These are phyloP conservation scores for Dentipellis sp. DNA, from an alignment of 768 basidiomycete genomes.

Conservation along the genomic window DNA sequence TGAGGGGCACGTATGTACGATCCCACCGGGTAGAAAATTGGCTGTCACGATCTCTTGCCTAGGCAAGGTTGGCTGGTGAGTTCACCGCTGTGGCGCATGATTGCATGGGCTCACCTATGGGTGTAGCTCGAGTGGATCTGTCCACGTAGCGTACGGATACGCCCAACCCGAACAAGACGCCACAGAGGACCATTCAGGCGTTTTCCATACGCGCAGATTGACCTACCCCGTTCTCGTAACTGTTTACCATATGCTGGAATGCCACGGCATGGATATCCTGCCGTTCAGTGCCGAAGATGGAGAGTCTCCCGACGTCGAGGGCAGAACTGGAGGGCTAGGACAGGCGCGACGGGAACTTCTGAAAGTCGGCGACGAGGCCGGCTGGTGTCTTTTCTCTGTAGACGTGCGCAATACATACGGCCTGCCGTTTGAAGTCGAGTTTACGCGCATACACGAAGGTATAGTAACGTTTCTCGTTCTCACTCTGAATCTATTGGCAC, in stretches of 20 bases:
- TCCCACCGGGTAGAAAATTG: slow-evolving; percentile 62
- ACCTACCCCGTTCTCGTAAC: slow-evolving; percentile 87
- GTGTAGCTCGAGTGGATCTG: slow-evolving; percentile 61
- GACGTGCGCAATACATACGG: slow-evolving; percentile 92
- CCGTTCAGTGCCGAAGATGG: slow-evolving; percentile 38
- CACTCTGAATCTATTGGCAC: neutral
- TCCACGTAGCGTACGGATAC: slow-evolving; percentile 80
- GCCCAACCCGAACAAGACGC: slow-evolving; percentile 35
- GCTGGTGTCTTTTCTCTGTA: slow-evolving; percentile 82
- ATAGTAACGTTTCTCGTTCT: neutral
- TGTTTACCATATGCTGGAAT: slow-evolving; percentile 93
- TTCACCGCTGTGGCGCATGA: slow-evolving; percentile 7
- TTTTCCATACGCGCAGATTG: slow-evolving; percentile 82
- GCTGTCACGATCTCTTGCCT: slow-evolving; percentile 65
- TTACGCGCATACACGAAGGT: slow-evolving; percentile 64
- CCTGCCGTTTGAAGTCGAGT: slow-evolving; percentile 80
- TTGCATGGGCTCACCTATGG: neutral
- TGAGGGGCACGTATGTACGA: slow-evolving; percentile 36
- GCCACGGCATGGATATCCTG: slow-evolving; percentile 72
- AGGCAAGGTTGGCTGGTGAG: slow-evolving; percentile 91
- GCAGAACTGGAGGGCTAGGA: neutral
- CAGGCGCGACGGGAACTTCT: slow-evolving; percentile 23
- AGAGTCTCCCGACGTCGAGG: neutral
- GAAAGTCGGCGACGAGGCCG: slow-evolving; percentile 38
- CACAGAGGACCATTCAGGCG: slow-evolving; percentile 26